phyloP scores from a whole-genome alignment of 495 filamentous ascomycete species.

The Neurospora hispaniola region DNA sequence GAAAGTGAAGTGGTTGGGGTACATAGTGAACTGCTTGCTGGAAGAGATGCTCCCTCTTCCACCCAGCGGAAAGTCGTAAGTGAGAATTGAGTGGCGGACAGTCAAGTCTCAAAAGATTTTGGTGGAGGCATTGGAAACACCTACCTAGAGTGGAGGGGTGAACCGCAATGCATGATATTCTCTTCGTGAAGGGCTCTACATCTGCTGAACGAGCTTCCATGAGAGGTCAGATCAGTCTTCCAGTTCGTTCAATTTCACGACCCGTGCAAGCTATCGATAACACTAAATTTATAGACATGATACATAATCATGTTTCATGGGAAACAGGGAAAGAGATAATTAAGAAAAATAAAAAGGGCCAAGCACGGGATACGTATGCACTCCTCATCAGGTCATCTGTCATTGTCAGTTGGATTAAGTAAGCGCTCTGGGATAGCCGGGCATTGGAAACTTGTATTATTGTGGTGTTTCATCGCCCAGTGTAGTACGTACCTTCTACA shows the following conservation, averaged over 20 bases:
- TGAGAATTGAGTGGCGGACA: not conserved
- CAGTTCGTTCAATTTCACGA: not conserved
- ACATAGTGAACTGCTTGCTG: not conserved
- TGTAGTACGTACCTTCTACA: not conserved
- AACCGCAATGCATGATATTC: not conserved
- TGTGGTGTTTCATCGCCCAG: not conserved
- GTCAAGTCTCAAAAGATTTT: not conserved
- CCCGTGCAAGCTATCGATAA: not conserved
- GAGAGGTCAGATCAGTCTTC: not conserved
- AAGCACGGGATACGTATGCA: not conserved
- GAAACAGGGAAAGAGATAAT: too few species aligned
- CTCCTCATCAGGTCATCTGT: not conserved
- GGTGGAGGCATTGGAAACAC: not conserved
- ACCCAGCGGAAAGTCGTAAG: not conserved
- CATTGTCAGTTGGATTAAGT: not conserved
- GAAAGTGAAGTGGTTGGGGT: not conserved
- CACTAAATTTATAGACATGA: not conserved
- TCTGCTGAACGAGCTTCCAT: not conserved
- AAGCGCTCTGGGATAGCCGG: not conserved
- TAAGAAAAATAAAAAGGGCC: too few species aligned
- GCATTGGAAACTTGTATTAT: not conserved
- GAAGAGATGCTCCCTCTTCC: not conserved
- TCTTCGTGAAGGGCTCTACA: not conserved
- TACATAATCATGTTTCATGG: not conserved
- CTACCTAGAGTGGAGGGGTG: not conserved